Percentiles rank a stretch among this genome's conserved stretches.
Evolutionary conservation across 1,284 basidiomycete species (phyloP).

Genomic region (Dichomitus squalens): DNA sequence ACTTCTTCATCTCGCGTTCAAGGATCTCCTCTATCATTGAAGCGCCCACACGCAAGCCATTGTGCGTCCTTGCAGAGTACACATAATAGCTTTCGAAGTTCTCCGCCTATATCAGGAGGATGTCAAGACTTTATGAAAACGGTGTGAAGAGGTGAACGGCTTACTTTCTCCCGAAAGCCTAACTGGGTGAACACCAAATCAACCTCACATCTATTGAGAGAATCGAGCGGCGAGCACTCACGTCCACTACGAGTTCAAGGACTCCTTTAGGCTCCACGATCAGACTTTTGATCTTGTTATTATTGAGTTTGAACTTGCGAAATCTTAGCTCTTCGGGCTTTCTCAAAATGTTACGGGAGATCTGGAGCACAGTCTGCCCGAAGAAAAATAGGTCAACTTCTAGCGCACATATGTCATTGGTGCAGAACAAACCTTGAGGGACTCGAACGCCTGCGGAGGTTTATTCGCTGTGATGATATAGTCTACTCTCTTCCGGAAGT

Average conservation of each 20-base stretch:
- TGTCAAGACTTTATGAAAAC: background rate
- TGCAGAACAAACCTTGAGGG: conserved; percentile 16
- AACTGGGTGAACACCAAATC: conserved; percentile 44
- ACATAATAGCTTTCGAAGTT: conserved; percentile 56
- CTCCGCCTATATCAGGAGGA: conserved; percentile 31
- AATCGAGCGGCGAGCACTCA: conserved; percentile 14
- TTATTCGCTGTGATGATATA: conserved; percentile 6
- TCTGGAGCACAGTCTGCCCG: conserved; percentile 47
- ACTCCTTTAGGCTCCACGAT: conserved; percentile 65
- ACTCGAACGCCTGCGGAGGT: conserved; percentile 8
- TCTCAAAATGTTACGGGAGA: conserved; percentile 68
- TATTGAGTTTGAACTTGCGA: conserved; percentile 70
- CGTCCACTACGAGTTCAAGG: conserved; percentile 68
- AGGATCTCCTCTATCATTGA: conserved; percentile 64
- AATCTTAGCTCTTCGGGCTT: conserved; percentile 70
- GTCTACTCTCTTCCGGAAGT: conserved; percentile 9
- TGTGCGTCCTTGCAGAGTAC: conserved; percentile 52
- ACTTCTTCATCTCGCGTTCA: conserved; percentile 52
- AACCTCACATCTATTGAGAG: background rate
- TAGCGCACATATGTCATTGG: too few species aligned
- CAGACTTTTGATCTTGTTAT: conserved; percentile 57
- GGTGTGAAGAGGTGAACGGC: background rate
- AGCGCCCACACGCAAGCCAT: conserved; percentile 60
- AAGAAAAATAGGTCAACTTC: too few species aligned
- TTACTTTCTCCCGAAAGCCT: conserved; percentile 66